phyloP scores from a whole-genome alignment of 371 early-diverging fungal species.

The Mucor circinelloides region DNA sequence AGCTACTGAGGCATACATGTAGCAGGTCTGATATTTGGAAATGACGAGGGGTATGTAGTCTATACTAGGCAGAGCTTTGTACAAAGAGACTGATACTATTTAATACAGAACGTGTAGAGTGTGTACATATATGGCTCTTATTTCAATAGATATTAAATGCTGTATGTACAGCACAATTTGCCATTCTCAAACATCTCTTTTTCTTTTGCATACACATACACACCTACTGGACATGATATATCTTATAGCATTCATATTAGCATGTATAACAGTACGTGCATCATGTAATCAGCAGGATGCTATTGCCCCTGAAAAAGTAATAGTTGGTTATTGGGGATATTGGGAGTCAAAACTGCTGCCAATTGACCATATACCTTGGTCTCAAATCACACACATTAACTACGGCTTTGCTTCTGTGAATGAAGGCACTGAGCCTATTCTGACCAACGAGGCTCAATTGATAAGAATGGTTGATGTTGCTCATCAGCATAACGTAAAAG shows the following conservation, averaged over 20 bases:
- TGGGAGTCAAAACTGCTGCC: constrained; percentile 22
- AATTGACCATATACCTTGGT: constrained; percentile 29
- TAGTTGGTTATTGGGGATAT: constrained; percentile 13
- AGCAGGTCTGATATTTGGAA: too few species aligned
- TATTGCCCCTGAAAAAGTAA: neutral
- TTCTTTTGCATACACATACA: neutral
- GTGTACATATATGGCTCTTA: neutral
- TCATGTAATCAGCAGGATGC: neutral
- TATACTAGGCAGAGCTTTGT: too few species aligned
- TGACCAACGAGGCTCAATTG: constrained; percentile 14
- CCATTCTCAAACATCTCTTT: too few species aligned
- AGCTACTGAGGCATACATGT: too few species aligned
- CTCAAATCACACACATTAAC: constrained; percentile 28
- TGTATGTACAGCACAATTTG: neutral
- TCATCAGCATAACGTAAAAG: constrained; percentile 50
- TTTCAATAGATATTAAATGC: neutral
- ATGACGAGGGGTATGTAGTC: too few species aligned
- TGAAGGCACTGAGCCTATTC: constrained; percentile 9
- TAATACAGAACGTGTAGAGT: neutral
- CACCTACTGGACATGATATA: neutral
- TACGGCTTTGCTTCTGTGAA: constrained; percentile 24
- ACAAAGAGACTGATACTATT: too few species aligned
- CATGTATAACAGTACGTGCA: neutral
- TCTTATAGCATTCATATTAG: neutral
- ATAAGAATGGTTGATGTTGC: constrained; percentile 35